phyloP scores from a whole-genome alignment of 2,329 filamentous ascomycete species.

The Tothia fuscella region DNA sequence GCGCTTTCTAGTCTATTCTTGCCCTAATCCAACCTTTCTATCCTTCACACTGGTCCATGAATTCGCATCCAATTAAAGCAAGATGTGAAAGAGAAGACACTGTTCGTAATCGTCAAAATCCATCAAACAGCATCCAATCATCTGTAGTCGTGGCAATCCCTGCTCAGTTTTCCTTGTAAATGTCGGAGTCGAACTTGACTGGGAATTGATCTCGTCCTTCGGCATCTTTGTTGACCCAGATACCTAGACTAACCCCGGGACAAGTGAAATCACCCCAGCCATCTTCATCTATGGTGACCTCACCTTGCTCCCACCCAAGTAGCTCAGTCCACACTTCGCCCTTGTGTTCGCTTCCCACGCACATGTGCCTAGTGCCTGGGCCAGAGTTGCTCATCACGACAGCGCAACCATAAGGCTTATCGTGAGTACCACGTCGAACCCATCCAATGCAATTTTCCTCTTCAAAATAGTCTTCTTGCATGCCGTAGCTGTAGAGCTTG shows the following conservation, averaged over 20 bases:
- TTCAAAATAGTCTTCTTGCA: slow-evolving; percentile 53
- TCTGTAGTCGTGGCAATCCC: too few relatives aligned
- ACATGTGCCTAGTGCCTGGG: slow-evolving; percentile 45
- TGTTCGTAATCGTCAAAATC: too few relatives aligned
- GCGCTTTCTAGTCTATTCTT: too few relatives aligned
- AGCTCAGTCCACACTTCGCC: slow-evolving; percentile 55
- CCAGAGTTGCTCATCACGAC: slow-evolving; percentile 45
- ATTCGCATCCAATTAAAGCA: too few relatives aligned
- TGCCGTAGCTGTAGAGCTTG: slow-evolving; percentile 55
- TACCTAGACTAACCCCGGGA: slow-evolving; percentile 41
- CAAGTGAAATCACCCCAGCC: slow-evolving; percentile 50
- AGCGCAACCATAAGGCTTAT: slow-evolving; percentile 28
- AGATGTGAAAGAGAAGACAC: too few relatives aligned
- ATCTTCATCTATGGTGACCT: slow-evolving; percentile 45
- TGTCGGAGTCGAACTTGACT: slow-evolving; percentile 13
- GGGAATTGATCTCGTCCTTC: slow-evolving; percentile 14
- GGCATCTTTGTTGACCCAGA: slow-evolving; percentile 50
- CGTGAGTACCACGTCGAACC: slow-evolving; percentile 40
- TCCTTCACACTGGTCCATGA: too few relatives aligned
- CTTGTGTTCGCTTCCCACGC: slow-evolving; percentile 44
- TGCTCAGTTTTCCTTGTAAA: too few relatives aligned
- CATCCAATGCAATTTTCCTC: slow-evolving; percentile 49
- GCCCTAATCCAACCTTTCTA: too few relatives aligned
- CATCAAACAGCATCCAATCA: too few relatives aligned
- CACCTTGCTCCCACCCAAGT: slow-evolving; percentile 40